Conservation (phyloP, 306 rosid species). For the Lotus japonicus region DNA sequence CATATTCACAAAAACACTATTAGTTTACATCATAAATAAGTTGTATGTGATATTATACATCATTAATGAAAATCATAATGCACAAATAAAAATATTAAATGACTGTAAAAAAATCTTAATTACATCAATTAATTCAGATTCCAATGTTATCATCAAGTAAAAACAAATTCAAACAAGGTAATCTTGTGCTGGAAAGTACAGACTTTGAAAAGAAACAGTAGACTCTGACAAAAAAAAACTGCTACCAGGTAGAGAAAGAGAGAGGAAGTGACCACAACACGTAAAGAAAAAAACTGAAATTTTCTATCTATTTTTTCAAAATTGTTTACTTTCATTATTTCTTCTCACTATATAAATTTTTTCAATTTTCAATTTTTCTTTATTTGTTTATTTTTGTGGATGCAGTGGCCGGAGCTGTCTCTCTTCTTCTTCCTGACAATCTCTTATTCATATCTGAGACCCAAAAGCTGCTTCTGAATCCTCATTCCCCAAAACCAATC, state of each 20-base stretch:
- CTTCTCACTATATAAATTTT: neutral
- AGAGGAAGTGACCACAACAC: neutral
- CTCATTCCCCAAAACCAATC: conserved; percentile 18
- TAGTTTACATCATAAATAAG: no score
- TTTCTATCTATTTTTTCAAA: neutral
- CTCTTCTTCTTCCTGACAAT: conserved; percentile 39
- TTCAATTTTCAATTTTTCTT: neutral
- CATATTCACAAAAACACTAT: no score
- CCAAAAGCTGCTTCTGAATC: conserved; percentile 23
- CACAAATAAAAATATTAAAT: neutral
- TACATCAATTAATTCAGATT: neutral
- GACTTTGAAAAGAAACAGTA: neutral
- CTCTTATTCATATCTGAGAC: conserved; percentile 32
- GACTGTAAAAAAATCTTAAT: neutral
- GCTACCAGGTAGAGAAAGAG: conserved; percentile 5
- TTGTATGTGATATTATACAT: no score
- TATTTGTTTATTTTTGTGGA: conserved; percentile 43
- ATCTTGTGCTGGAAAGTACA: neutral
- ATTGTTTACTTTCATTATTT: neutral
- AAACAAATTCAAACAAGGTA: neutral
- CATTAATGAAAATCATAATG: neutral
- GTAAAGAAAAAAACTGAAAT: neutral
- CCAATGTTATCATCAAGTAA: neutral
- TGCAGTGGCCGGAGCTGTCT: conserved; percentile 44
- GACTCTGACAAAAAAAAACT: neutral